Base-by-base conservation (phyloP, 2,329 filamentous ascomycete genomes). In the Claviceps lovelessii region DNA sequence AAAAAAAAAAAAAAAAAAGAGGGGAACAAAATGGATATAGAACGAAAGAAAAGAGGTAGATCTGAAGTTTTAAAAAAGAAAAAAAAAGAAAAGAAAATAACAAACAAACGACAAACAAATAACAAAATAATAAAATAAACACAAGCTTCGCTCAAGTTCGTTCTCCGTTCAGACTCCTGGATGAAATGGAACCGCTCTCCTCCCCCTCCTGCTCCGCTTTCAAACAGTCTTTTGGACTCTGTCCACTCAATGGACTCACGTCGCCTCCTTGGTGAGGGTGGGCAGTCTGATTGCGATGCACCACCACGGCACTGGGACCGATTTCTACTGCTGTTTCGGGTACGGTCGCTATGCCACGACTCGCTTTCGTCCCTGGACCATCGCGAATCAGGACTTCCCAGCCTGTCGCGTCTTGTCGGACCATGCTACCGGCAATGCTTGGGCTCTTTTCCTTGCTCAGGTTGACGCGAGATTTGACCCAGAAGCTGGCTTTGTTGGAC, bases 401-500 rank as follows among this genome's bases (percentile, higher is more conserved):
- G 33, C 47, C 51, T 23, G 39, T 35, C 13, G 8, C 28, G 13
- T 50, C 33, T 52, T 55, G 51, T 17, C 41, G 19, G 9, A 41
- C 13, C 8, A n/a, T 35, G 31, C 48, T 52, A 39, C 48, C 51
- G 2, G 51, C 45, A 4, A 51, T 44, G 31, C 54, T 39, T 15
- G 56, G 51, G 49, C 54, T 58, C 49, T 54, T 56, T 42, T 58
- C 56, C 29, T 54, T 58, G 53, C 52, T 58, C 9, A 55, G 44
- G 28, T 54, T 57, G 17, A 60, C 60, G 49, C 60, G 64, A n/a
- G 58, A 57, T 15, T 62, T 61, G 31, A 63, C 60, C 65, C 67
- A 67, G 28, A 58, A 60, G n/a, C 61, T 53, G 0, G 63, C 59
- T 52, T 61, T 64, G 52, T 60, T 52, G 52, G 61, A 61, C 1